Evolutionary conservation across 139 green algal genomes (phyloP), one percentile per base, ranked within the genome.

Genomic region (Diplosphaera chodatii): DNA sequence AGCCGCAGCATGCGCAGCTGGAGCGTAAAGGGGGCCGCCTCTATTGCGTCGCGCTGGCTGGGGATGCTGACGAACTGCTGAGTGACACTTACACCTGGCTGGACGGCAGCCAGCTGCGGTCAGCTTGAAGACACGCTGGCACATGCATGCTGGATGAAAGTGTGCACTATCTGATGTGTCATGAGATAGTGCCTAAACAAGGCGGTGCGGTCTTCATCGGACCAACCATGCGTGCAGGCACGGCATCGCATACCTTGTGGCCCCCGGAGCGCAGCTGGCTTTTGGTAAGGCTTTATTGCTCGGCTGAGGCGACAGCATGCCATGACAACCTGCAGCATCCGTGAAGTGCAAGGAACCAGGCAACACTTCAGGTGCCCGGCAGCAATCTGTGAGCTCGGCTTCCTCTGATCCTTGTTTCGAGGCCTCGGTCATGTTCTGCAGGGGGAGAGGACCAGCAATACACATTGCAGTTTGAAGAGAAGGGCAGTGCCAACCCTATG

Each of bases 71-170:
- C n/a, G 79, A 84, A 10, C 22, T 69, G 22, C 41, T 79, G 23
- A 59, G 67, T 22, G 40, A 56, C 62, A 82, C 71, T 15, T 30
- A 70, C 56, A 69, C 59, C 34, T 84, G 76, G 67, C 48, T 84
- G 63, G 32, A 83, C 23, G 76, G 70, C 34, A 68, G 32, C 28
- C 63, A 83, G 48, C 33, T 84, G 32, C 66, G 78, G n/a, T n/a
- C n/a, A n/a, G n/a, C n/a, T n/a, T n/a, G n/a, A n/a, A n/a, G n/a
- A n/a, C n/a, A n/a, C n/a, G n/a, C n/a, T n/a, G n/a, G n/a, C n/a
- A n/a, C n/a, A n/a, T n/a, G n/a, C n/a, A n/a, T n/a, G n/a, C n/a
- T n/a, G n/a, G n/a, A n/a, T n/a, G n/a, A n/a, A n/a, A n/a, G n/a
- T n/a, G n/a, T n/a, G n/a, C n/a, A n/a, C n/a, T n/a, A n/a, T n/a